These are phyloP conservation scores for Talaromyces sp. DNA, from an alignment of 2,329 filamentous ascomycete species.

Conservation along the genomic window DNA sequence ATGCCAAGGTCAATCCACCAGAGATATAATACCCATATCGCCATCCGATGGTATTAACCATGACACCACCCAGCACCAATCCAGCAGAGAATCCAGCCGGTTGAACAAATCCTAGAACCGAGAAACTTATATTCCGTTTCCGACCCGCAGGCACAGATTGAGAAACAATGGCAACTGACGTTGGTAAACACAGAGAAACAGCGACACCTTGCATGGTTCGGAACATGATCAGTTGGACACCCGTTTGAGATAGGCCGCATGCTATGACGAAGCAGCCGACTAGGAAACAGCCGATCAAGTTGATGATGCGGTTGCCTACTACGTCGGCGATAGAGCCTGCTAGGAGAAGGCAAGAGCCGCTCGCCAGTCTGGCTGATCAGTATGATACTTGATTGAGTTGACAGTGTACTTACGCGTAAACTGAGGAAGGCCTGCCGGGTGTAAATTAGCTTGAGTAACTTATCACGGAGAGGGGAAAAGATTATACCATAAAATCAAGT, in stretches of 20 bases:
- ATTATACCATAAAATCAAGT: conserved; percentile 16
- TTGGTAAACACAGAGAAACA: conserved; percentile 46
- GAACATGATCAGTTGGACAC: conserved; percentile 45
- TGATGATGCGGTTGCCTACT: conserved; percentile 46
- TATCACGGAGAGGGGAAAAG: background rate
- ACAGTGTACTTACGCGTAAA: conserved; percentile 17
- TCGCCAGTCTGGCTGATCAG: conserved; percentile 11
- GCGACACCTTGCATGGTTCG: conserved; percentile 45
- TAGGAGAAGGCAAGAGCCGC: conserved; percentile 48
- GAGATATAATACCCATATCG: conserved; percentile 41
- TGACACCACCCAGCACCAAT: conserved; percentile 48
- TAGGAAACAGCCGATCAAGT: conserved; percentile 45
- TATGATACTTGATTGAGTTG: conserved; percentile 29
- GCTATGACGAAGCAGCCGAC: conserved; percentile 41
- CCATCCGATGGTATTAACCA: conserved; percentile 48
- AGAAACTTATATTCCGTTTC: conserved; percentile 50
- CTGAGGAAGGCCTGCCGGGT: conserved; percentile 11
- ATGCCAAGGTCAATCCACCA: conserved; percentile 15
- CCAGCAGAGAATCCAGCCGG: conserved; percentile 51
- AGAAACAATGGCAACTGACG: conserved; percentile 48
- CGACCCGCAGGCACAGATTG: conserved; percentile 44
- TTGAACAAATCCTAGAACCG: conserved; percentile 48
- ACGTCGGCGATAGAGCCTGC: conserved; percentile 50
- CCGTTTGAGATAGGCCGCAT: conserved; percentile 37
- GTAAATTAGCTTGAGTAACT: background rate